Evolutionary conservation across 257 asterid genomes (phyloP).

Genomic region (Nicotiana benthamiana): DNA sequence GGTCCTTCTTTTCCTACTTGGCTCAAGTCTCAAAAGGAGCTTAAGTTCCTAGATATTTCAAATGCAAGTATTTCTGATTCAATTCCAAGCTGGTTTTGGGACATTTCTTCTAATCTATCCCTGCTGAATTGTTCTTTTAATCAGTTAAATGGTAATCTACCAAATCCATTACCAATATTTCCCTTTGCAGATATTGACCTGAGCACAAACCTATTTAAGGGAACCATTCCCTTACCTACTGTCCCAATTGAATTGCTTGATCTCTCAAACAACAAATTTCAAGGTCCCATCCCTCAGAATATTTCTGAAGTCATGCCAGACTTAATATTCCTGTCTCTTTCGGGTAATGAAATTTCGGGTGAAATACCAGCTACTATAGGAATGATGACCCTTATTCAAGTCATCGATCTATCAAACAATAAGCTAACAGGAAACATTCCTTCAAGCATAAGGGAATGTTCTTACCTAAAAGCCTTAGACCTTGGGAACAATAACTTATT

Average conservation of each 20-base stretch:
- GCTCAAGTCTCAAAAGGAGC: constrained; percentile 39
- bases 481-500: constrained; percentile 31
- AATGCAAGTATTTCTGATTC: constrained; percentile 42
- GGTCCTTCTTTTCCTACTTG: constrained; percentile 46
- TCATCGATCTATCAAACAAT: constrained; percentile 40
- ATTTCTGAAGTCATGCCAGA: constrained; percentile 31
- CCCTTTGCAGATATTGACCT: constrained; percentile 45
- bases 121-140: constrained; percentile 40
- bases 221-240: constrained; percentile 30
- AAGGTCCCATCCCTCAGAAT: constrained; percentile 34
- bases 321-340: constrained; percentile 38
- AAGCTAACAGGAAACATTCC: constrained; percentile 39
- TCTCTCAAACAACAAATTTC: constrained; percentile 40
- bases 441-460: constrained; percentile 28
- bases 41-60: constrained; percentile 33
- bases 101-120: constrained; percentile 35
- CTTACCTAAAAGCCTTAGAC: constrained; percentile 29
- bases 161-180: constrained; percentile 24
- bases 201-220: constrained; percentile 37
- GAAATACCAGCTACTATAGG: constrained; percentile 34
- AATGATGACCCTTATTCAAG: constrained; percentile 27
- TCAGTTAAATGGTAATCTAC: constrained; percentile 33
- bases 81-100: constrained; percentile 51
- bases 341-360: constrained; percentile 32
- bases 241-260: constrained; percentile 39